Evolutionary conservation across 148 eudicot genomes (phyloP).

Genomic region (Hydrangea macrophylla): DNA sequence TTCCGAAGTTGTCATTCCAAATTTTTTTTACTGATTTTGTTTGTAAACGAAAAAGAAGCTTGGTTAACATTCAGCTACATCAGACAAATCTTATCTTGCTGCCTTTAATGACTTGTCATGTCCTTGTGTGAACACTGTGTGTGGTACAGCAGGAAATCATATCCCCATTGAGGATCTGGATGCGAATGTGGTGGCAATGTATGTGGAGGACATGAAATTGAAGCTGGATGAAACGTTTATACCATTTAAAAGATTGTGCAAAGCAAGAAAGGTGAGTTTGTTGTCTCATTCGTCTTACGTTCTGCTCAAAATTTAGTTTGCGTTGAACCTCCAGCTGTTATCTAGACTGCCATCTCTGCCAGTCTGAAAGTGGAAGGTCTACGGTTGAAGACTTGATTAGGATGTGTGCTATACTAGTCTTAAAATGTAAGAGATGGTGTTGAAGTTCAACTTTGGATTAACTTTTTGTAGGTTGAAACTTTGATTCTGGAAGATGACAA

Average conservation of each 20-base stretch:
- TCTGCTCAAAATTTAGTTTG: background rate
- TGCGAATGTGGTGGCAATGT: conserved; percentile 44
- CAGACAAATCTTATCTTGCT: too few species aligned
- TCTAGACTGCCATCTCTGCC: too few species aligned
- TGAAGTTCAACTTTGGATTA: background rate
- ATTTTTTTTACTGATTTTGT: background rate
- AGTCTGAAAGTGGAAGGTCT: too few species aligned
- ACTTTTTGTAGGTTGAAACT: conserved; percentile 43
- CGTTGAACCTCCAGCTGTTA: background rate
- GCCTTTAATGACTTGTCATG: conserved; percentile 4
- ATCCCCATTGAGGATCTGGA: conserved; percentile 58
- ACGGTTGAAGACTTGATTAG: too few species aligned
- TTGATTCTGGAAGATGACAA: conserved; percentile 64
- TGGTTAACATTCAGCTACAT: background rate
- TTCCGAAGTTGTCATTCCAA: background rate
- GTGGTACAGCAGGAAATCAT: conserved; percentile 55
- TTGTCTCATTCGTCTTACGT: background rate
- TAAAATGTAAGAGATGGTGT: too few species aligned
- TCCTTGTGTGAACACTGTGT: background rate
- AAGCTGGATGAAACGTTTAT: conserved; percentile 42
- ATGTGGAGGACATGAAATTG: conserved; percentile 41
- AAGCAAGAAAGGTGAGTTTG: conserved; percentile 33
- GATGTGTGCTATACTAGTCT: too few species aligned
- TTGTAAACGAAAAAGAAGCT: too few species aligned
- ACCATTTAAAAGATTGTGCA: conserved; percentile 52